A percentile compares a stretch with the other conserved stretches of the same genome.
phyloP scores from a whole-genome alignment of 768 basidiomycete genomes.

The Leccinum obscurum region DNA sequence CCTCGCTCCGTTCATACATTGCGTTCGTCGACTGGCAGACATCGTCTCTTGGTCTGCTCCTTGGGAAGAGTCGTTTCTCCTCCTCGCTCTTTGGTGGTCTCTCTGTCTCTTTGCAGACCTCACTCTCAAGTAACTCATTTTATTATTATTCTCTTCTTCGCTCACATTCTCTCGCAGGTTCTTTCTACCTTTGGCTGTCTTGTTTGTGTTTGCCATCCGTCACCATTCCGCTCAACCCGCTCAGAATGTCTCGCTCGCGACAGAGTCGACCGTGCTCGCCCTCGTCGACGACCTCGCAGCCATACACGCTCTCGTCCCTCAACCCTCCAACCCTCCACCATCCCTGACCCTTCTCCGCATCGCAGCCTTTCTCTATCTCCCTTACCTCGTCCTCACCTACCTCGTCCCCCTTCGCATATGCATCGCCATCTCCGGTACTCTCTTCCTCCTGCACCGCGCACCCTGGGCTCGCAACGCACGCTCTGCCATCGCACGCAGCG shows the following conservation, averaged over 20 bases:
- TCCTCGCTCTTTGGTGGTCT: conserved; percentile 76
- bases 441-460: conserved; percentile 62
- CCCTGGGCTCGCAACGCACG: conserved; percentile 63
- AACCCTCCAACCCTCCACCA: conserved; percentile 29
- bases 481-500: conserved; percentile 58
- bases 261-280: conserved; percentile 54
- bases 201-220: conserved; percentile 39
- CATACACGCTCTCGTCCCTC: conserved; percentile 61
- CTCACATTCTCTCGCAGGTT: conserved; percentile 40
- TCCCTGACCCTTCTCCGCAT: conserved; percentile 51
- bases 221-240: conserved; percentile 18
- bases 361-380: conserved; percentile 54
- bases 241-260: conserved; percentile 37
- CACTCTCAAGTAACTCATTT: conserved; percentile 40
- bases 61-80: conserved; percentile 65
- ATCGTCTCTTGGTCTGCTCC: conserved; percentile 55
- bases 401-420: conserved; percentile 63
- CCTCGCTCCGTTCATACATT: conserved; percentile 55
- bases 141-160: too few relatives aligned
- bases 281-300: conserved; percentile 64
- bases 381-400: conserved; percentile 66
- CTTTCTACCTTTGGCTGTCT: conserved; percentile 53
- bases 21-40: conserved; percentile 44
- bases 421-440: conserved; percentile 57
- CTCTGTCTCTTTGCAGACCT: conserved; percentile 60